These are phyloP conservation scores for Chenopodium formosanum DNA, from an alignment of 148 eudicot species.

Conservation along the genomic window DNA sequence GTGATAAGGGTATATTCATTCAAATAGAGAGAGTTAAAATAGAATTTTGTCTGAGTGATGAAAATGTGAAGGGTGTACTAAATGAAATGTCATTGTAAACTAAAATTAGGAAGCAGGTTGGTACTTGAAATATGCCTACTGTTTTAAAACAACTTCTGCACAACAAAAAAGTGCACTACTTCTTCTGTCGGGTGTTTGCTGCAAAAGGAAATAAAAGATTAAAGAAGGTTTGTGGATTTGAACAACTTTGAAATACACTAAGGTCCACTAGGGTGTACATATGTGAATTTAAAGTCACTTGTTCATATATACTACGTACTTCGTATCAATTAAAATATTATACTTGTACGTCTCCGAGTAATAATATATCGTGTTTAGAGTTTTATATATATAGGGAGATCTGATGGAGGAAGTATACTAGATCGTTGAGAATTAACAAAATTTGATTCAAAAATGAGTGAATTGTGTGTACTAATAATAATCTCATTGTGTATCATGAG, in stretches of 20 bases:
- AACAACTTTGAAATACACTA: constrained; percentile 10
- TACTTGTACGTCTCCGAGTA: no score
- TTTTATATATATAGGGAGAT: no score
- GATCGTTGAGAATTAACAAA: no score
- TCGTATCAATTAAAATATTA: neutral
- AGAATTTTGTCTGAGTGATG: neutral
- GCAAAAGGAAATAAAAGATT: constrained; percentile 20
- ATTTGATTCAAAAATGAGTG: no score
- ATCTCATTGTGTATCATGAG: no score
- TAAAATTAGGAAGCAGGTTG: constrained; percentile 2
- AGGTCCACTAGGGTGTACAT: neutral
- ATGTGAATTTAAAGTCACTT: neutral
- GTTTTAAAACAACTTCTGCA: constrained; percentile 30
- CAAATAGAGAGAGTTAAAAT: neutral
- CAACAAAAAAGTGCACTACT: constrained; percentile 23
- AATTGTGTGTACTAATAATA: no score
- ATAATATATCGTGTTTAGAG: no score
- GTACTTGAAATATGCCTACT: neutral
- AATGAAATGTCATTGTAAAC: constrained; percentile 7
- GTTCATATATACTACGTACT: no score
- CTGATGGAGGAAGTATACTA: no score
- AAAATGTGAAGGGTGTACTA: constrained; percentile 1
- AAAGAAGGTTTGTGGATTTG: constrained; percentile 1
- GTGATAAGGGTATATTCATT: neutral
- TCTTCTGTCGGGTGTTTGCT: constrained; percentile 25